phyloP scores from a whole-genome alignment of 1,284 basidiomycete species.

The Boletellus deceptivus region DNA sequence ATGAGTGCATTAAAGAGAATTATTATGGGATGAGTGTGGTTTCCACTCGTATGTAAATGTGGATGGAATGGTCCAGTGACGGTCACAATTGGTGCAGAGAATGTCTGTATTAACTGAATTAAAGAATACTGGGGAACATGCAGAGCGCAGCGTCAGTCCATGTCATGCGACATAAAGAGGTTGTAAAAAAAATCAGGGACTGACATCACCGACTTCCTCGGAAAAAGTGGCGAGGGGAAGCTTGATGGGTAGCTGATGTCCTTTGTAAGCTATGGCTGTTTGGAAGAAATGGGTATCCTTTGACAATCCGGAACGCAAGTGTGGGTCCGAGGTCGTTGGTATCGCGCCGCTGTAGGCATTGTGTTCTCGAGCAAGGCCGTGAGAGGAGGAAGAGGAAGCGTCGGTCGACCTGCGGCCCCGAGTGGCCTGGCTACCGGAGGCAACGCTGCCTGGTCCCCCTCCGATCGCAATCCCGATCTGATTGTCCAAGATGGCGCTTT shows the following conservation, averaged over 20 bases:
- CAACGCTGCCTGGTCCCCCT: slow-evolving; percentile 38
- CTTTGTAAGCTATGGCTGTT: slow-evolving; percentile 78
- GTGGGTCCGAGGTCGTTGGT: slow-evolving; percentile 43
- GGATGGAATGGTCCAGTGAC: slow-evolving; percentile 82
- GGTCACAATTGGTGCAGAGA: slow-evolving; percentile 65
- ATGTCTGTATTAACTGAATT: slow-evolving; percentile 86
- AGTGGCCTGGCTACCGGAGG: slow-evolving; percentile 37
- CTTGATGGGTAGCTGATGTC: slow-evolving; percentile 79
- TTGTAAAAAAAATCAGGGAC: slow-evolving; percentile 30
- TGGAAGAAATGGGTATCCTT: slow-evolving; percentile 95
- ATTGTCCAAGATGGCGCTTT: slow-evolving; percentile 49
- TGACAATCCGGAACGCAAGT: slow-evolving; percentile 49
- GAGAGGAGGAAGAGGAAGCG: slow-evolving; percentile 65
- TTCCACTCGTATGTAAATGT: slow-evolving; percentile 89
- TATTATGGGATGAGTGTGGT: slow-evolving; percentile 89
- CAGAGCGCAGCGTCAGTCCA: slow-evolving; percentile 11
- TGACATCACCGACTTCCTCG: slow-evolving; percentile 94
- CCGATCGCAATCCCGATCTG: slow-evolving; percentile 33
- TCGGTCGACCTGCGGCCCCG: slow-evolving; percentile 68
- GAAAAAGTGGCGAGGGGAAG: slow-evolving; percentile 84
- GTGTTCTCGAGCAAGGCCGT: slow-evolving; percentile 26
- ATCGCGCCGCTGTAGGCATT: slow-evolving; percentile 30
- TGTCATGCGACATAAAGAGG: background rate
- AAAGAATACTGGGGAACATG: slow-evolving; percentile 74
- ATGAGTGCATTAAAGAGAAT: slow-evolving; percentile 94